Evolutionary conservation across 306 rosid species (phyloP), one percentile per base, ranked within the genome.

Genomic region (Malus sieversii): DNA sequence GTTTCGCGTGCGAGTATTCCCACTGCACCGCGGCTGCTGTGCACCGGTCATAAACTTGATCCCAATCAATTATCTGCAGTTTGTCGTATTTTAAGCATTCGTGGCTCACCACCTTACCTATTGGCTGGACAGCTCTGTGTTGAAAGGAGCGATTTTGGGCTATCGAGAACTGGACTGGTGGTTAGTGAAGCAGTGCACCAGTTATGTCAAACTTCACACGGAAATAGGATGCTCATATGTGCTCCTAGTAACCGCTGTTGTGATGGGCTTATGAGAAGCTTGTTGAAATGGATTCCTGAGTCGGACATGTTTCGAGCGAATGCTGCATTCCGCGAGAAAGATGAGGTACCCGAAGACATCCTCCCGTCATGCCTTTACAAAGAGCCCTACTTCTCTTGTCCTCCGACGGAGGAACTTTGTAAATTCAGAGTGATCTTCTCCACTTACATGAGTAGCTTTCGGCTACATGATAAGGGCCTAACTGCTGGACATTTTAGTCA

Each of bases 391-490:
- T 86, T 86, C 46, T 27, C 75, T 32, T 81, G 82, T 77, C 90
- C 87, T 66, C 44, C 84, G 9, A 44, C 33, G 0, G 32, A 44
- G 4, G 8, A 78, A 53, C 87, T 85, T 14, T 0, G 1, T 5
- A n/a, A 73, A 70, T 86, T 70, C 73, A 78, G 63, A 73, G 80
- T 86, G 75, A 74, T 84, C 27, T 73, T 86, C 29, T 79, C 84
- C 1, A 86, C 90, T 14, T 86, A 57, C 67, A 40, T 79, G 29
- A 84, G 88, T 66, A 64, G 81, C 48, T 84, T 76, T 72, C 74
- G 73, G 32, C 72, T 85, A 7, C 79, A 73, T 51, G 64, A 65
- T 30, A 79, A 68, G 58, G 88, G 86, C 58, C 42, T 82, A 45
- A 46, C 68, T 3, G 65, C 72, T 18, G 83, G 82, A 45, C 86